phyloP scores from a whole-genome alignment of 176 grass and related monocot species.

The Luzula sylvatica region DNA sequence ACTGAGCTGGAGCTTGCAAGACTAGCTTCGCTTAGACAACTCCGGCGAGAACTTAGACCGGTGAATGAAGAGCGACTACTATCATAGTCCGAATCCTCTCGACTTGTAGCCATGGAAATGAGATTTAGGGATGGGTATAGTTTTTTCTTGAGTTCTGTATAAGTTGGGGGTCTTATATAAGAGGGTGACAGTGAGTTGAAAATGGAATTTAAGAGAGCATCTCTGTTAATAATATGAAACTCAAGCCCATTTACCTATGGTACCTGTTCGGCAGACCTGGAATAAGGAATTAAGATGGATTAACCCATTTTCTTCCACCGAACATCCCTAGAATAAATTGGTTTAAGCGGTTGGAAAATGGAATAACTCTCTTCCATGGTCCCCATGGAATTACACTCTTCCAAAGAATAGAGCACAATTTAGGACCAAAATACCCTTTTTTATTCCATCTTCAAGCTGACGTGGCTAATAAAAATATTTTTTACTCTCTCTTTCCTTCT shows the following conservation, averaged over 20 bases:
- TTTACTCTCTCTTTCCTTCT: no score
- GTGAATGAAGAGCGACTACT: conserved; percentile 74
- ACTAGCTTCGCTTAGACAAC: conserved; percentile 61
- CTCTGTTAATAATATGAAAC: neutral
- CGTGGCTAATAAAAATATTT: no score
- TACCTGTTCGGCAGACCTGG: no score
- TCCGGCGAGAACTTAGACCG: conserved; percentile 40
- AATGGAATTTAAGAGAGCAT: neutral
- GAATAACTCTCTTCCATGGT: no score
- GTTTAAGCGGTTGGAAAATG: no score
- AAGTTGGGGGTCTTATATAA: conserved; percentile 15
- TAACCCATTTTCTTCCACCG: no score
- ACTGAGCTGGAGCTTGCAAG: conserved; percentile 71
- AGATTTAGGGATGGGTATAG: neutral
- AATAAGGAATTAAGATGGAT: no score
- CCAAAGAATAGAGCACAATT: no score
- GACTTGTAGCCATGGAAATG: conserved; percentile 32
- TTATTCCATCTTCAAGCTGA: no score
- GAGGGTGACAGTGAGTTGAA: neutral
- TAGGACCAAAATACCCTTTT: no score
- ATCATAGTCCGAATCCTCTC: conserved; percentile 77
- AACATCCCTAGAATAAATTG: no score
- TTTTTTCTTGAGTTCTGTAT: neutral
- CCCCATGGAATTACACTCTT: no score
- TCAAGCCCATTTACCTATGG: neutral